Evolutionary conservation across 148 eudicot genomes (phyloP).

Genomic region (Mesembryanthemum crystallinum): DNA sequence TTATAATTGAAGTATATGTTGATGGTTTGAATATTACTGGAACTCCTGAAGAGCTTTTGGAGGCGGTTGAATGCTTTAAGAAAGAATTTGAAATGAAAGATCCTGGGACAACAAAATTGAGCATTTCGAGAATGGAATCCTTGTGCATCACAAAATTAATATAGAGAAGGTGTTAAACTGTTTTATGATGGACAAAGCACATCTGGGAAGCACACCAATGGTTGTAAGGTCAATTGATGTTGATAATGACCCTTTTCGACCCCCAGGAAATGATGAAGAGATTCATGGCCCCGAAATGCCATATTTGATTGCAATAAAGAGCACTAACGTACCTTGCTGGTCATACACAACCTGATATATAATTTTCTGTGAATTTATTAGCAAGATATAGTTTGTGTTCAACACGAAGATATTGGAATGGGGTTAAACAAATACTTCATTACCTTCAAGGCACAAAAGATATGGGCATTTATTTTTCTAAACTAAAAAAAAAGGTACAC

Average conservation of each 20-base stretch:
- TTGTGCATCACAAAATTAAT: constrained; percentile 14
- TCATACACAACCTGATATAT: not conserved
- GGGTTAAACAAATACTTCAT: too few relatives aligned
- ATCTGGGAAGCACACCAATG: not conserved
- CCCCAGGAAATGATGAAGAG: constrained; percentile 2
- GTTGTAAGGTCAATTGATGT: constrained; percentile 3
- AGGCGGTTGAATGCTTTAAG: too few relatives aligned
- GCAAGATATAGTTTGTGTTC: too few relatives aligned
- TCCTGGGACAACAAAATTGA: not conserved
- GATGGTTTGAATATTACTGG: constrained; percentile 18
- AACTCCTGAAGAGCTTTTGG: constrained; percentile 10
- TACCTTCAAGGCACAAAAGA: too few relatives aligned
- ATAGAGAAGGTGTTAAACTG: not conserved
- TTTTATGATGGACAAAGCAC: constrained; percentile 17
- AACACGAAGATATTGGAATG: too few relatives aligned
- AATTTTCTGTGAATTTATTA: not conserved
- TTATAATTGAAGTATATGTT: constrained; percentile 4
- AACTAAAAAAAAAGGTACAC: too few relatives aligned
- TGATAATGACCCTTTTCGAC: constrained; percentile 8
- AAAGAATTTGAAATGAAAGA: constrained; percentile 3
- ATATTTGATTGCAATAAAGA: constrained; percentile 9
- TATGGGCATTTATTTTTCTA: too few relatives aligned
- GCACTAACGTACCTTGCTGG: constrained; percentile 14
- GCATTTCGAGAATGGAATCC: not conserved
- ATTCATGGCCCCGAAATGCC: constrained; percentile 12